Conservation (phyloP, 1,284 basidiomycete genomes). For the Acaromyces ingoldii region DNA sequence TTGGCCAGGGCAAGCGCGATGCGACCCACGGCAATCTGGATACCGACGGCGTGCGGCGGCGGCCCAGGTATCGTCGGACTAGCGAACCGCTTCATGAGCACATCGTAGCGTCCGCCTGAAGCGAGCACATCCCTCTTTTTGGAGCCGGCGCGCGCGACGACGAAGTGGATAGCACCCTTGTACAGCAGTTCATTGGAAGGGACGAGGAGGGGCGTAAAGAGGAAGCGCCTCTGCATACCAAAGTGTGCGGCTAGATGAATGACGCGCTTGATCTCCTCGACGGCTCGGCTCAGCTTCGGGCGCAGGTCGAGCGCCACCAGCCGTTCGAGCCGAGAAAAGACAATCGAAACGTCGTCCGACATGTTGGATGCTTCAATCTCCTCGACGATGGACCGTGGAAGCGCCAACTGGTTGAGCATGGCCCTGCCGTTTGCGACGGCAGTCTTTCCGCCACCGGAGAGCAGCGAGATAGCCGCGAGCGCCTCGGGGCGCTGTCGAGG, state of each 20-base stretch:
- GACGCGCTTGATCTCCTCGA: slow-evolving; percentile 62
- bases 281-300: slow-evolving; percentile 44
- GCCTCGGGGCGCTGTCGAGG: slow-evolving; percentile 28
- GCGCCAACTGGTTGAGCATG: slow-evolving; percentile 29
- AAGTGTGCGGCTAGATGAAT: slow-evolving; percentile 63
- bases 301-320: slow-evolving; percentile 34
- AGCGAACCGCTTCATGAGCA: slow-evolving; percentile 63
- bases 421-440: slow-evolving; percentile 12
- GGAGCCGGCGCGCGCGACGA: slow-evolving; percentile 62
- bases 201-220: slow-evolving; percentile 67
- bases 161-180: slow-evolving; percentile 69
- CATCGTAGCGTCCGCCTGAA: slow-evolving; percentile 74
- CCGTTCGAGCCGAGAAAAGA: slow-evolving; percentile 24
- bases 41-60: slow-evolving; percentile 63
- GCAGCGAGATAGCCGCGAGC: not conserved
- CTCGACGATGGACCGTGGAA: slow-evolving; percentile 37
- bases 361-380: slow-evolving; percentile 34
- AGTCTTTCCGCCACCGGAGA: not conserved
- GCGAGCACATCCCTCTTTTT: slow-evolving; percentile 69
- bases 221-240: slow-evolving; percentile 62
- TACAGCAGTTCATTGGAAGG: slow-evolving; percentile 60
- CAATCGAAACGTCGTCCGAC: slow-evolving; percentile 30
- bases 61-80: slow-evolving; percentile 55
- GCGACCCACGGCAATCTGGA: slow-evolving; percentile 75
- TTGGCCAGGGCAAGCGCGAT: slow-evolving; percentile 65